Evolutionary conservation across 371 early-diverging fungal species (phyloP).

Genomic region (Thermomucor indicae-seudaticae): DNA sequence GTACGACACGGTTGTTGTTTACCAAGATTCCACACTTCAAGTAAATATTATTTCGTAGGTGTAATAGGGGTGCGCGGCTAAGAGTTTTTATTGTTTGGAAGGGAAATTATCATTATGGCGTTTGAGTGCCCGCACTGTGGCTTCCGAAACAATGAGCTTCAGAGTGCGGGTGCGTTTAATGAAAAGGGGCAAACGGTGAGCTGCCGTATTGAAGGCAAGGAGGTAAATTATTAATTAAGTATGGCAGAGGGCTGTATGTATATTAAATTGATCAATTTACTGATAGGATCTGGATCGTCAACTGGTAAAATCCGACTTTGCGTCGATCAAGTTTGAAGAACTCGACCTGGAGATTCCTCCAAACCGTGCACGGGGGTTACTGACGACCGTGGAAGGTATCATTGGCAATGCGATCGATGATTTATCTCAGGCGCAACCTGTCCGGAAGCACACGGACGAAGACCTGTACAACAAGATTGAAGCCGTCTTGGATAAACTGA

Average conservation of each 20-base stretch:
- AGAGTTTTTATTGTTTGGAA: slow-evolving; percentile 2
- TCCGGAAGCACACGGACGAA: slow-evolving; percentile 64
- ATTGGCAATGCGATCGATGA: slow-evolving; percentile 79
- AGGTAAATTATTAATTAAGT: slow-evolving; percentile 26
- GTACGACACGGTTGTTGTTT: slow-evolving; percentile 79
- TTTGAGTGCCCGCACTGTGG: slow-evolving; percentile 95
- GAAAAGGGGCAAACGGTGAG: slow-evolving; percentile 76
- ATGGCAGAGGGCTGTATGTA: slow-evolving; percentile 1
- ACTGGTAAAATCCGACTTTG: slow-evolving; percentile 85
- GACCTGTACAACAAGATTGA: slow-evolving; percentile 75
- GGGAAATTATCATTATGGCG: slow-evolving; percentile 89
- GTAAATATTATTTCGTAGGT: slow-evolving; percentile 29
- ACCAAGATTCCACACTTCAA: slow-evolving; percentile 93
- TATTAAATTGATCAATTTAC: background rate
- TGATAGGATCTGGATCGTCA: slow-evolving; percentile 83
- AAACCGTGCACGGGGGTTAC: slow-evolving; percentile 63
- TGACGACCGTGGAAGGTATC: slow-evolving; percentile 91
- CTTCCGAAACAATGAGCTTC: slow-evolving; percentile 86
- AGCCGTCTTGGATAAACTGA: slow-evolving; percentile 60
- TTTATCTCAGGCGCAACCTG: slow-evolving; percentile 70
- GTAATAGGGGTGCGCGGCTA: background rate
- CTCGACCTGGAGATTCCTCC: slow-evolving; percentile 90
- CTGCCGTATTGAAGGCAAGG: slow-evolving; percentile 55
- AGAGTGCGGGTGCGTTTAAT: slow-evolving; percentile 77
- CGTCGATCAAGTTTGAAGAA: slow-evolving; percentile 76